phyloP scores from a whole-genome alignment of 805 yeast genomes.

The Kodamaea fukazawae region DNA sequence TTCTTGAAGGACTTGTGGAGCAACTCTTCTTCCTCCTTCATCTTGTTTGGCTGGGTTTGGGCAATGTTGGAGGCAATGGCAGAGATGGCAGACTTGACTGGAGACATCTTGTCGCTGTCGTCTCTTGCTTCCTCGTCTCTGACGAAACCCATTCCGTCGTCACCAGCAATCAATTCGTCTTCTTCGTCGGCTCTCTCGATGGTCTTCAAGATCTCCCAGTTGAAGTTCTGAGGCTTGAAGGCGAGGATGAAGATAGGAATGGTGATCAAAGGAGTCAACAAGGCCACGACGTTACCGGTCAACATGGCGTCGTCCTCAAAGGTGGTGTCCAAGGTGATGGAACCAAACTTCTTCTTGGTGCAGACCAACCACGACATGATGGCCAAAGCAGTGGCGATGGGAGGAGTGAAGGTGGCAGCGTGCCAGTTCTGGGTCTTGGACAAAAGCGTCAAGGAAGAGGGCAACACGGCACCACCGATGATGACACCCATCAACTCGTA shows the following conservation, averaged over 20 bases:
- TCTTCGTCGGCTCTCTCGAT: slow-evolving; percentile 72
- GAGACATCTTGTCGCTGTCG: slow-evolving; percentile 29
- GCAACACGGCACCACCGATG: slow-evolving; percentile 82
- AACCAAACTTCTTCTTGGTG: slow-evolving; percentile 34
- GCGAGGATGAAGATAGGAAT: slow-evolving; percentile 62
- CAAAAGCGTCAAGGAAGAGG: slow-evolving; percentile 63
- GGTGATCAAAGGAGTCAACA: slow-evolving; percentile 66
- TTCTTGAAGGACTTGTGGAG: slow-evolving; percentile 57
- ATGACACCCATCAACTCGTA: slow-evolving; percentile 89
- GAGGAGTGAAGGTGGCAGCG: slow-evolving; percentile 76
- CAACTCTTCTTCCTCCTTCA: slow-evolving; percentile 49
- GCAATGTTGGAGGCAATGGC: slow-evolving; percentile 40
- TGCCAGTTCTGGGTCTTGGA: slow-evolving; percentile 61
- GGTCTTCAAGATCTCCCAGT: slow-evolving; percentile 60
- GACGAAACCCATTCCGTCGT: slow-evolving; percentile 16
- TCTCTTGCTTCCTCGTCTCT: slow-evolving; percentile 10
- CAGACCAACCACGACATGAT: slow-evolving; percentile 55
- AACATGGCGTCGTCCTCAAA: slow-evolving; percentile 88
- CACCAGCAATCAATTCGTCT: slow-evolving; percentile 46
- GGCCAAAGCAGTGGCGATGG: slow-evolving; percentile 71
- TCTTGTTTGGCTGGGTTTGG: slow-evolving; percentile 19
- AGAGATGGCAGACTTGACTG: slow-evolving; percentile 37
- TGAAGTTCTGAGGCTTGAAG: slow-evolving; percentile 70
- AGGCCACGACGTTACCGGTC: slow-evolving; percentile 82
- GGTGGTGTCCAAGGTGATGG: slow-evolving; percentile 44